Evolutionary conservation across 768 basidiomycete genomes (phyloP), one percentile per base, ranked within the genome.

Genomic region (Serendipita vermifera): DNA sequence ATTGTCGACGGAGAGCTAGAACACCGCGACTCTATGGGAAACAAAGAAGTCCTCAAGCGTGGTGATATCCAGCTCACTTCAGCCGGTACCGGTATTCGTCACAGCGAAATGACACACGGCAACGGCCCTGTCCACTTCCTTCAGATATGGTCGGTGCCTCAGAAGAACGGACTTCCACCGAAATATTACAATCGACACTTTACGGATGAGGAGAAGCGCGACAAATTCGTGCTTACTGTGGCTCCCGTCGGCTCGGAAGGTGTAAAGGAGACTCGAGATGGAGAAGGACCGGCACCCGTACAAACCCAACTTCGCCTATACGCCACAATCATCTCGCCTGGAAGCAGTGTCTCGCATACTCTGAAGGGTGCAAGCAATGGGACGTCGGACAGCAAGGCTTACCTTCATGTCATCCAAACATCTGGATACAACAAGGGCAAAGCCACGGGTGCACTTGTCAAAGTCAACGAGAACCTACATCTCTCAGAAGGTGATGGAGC

Each of bases 21-120:
- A 65, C 89, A 92, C 71, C n/a, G n/a, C 68, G 93, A 97, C 69
- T 87, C 83, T 3, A 87, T 96, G 85, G 83, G 84, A 33, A 94
- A 94, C 70, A 76, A 77, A 54, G 94, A 98, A 67, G 75, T 91
- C 58, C 78, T 97, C 64, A 82, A 82, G 66, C 81, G 90, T 15
- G 93, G 93, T 1, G 85, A 90, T 62, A 62, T 97, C 32, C 93
- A 97, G 67, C 79, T 94, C 71, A 91, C 92, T 2, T 89, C 85
- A 1, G 82, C 92, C 0, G 93, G 93, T 9, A 92, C 85, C 0
- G 93, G 94, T 3, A 94, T 97, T 63, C 75, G 80, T 0, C 93
- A 97, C 67, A 83, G 82, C 31, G 83, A 85, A 61, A 77, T 76
- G 63, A 74, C 71, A n/a, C 65, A 83, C 63, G 77, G 79, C 68